Evolutionary conservation across 345 rosid species (phyloP), one percentile per base, ranked within the genome.

Genomic region (Excoecaria cochinchinensis): DNA sequence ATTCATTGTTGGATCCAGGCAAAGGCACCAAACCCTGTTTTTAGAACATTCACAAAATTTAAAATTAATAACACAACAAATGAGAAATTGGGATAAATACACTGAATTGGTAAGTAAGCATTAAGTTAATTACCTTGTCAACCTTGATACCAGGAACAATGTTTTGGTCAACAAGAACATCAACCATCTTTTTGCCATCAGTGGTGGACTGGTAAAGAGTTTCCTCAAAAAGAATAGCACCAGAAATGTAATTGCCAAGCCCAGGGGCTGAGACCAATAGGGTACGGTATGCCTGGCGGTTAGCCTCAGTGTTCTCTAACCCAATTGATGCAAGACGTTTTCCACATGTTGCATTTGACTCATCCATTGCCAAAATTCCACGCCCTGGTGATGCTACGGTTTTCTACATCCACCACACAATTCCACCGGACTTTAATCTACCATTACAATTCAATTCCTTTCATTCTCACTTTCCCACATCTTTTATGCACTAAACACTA

Each of bases 341-440:
- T 83, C 99, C 99, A 51, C 98, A 95, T 72, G 99, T 95, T 48
- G 98, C 98, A 74, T 92, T 92, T 0, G 98, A 95, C 86, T 95
- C 99, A 38, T 95, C 97, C 99, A 95, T 95, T 69, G 99, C 98
- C 92, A 95, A 81, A 67, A 95, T 95, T 77, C 99, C 98, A n/a
- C 95, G 92, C 38, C 99, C 97, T 0, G 99, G 99, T 2, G 99
- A 91, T 61, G 99, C 98, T 56, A 95, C 36, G 5, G 94, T 92
- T 95, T 91, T 95, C 99, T 95, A 69, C 68, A 73, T 4, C 57
- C 79, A 66, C 57, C 16, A 65, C 48, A 75, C 62, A 57, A 44
- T 31, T 31, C 31, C 31, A 31, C 31, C 2, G 1, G 2, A 31
- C 31, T 31, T 31, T 31, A 31, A 31, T 31, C 31, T 31, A 31